Evolutionary conservation across 2,329 filamentous ascomycete species (phyloP), one percentile per base, ranked within the genome.

Genomic region (Arthrobotrys megalospora): DNA sequence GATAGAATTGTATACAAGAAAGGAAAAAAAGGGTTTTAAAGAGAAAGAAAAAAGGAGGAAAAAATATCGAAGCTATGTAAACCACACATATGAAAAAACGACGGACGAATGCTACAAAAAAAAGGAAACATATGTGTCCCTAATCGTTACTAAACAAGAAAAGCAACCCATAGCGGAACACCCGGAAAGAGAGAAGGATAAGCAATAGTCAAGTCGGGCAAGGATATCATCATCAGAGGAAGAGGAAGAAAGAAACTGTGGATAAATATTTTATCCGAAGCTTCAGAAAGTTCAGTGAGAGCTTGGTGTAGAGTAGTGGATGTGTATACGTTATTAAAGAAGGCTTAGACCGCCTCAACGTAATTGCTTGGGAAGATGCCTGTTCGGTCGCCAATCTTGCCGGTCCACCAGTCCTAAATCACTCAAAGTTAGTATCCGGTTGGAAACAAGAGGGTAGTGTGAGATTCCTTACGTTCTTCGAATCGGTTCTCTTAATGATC

Each of bases 401-500:
- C 96, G 16, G 95, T 98, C 96, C 90, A 92, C 81, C 77, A 80
- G 65, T 79, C 78, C 81, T 82, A 80, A 45, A 55, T n/a, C 4
- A 19, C 19, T 60, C 19, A 52, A 52, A 34, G 21, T 78, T 64
- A 66, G 58, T 14, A 55, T 32, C 19, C 11, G 21, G 6, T 66
- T 12, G 41, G 38, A 76, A 21, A 81, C 38, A 3, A 6, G 14
- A 32, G 1, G 0, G 12, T n/a, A n/a, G 12, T 41, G 28, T 24
- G 5, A 52, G 28, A 68, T 38, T 36, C 24, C 90, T 81, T 87
- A 92, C 90, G 72, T 94, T 94, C 75, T 93, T 92, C 81, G 92
- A 97, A 3, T 98, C 93, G 4, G 95, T 98, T 85, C 92, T 92
- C 87, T 99, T 97, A 72, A 97, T 84, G 73, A 99, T 94, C 0